Conservation (phyloP, 2,329 filamentous ascomycete species). For the Diaporthe nobilis region DNA sequence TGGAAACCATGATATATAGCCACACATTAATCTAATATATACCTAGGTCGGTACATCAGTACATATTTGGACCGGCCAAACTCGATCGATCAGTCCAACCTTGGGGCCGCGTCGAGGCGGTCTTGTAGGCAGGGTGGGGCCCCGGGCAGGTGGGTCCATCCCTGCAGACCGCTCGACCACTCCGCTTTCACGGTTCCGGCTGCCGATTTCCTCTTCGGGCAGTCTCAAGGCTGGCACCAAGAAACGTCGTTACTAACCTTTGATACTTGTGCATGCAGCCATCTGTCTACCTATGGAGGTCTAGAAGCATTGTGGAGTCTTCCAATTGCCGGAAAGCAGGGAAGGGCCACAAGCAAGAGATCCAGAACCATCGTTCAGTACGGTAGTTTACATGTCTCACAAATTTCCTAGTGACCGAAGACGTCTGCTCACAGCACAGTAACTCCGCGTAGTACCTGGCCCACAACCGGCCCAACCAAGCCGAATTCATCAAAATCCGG, state of each 20-base stretch:
- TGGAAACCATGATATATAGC: too few relatives aligned
- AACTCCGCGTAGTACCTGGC: neutral
- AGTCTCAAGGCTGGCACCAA: neutral
- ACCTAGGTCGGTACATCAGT: too few relatives aligned
- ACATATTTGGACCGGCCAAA: neutral
- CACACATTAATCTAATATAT: too few relatives aligned
- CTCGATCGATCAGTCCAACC: neutral
- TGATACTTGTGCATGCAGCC: too few relatives aligned
- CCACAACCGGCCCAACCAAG: neutral
- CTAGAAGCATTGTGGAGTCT: neutral
- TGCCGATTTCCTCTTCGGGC: constrained; percentile 26
- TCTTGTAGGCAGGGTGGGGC: too few relatives aligned
- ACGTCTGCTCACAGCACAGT: neutral
- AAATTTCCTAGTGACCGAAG: neutral
- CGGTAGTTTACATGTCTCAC: neutral
- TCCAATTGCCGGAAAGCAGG: neutral
- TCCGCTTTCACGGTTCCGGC: constrained; percentile 29
- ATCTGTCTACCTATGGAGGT: too few relatives aligned
- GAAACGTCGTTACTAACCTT: neutral
- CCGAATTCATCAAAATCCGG: neutral
- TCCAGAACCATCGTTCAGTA: too few relatives aligned
- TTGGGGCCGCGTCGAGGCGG: neutral
- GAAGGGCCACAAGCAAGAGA: neutral
- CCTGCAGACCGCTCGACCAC: constrained; percentile 9
- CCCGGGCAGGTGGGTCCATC: neutral